phyloP scores from a whole-genome alignment of 345 rosid genomes.

The Eucalyptus tenuipes region DNA sequence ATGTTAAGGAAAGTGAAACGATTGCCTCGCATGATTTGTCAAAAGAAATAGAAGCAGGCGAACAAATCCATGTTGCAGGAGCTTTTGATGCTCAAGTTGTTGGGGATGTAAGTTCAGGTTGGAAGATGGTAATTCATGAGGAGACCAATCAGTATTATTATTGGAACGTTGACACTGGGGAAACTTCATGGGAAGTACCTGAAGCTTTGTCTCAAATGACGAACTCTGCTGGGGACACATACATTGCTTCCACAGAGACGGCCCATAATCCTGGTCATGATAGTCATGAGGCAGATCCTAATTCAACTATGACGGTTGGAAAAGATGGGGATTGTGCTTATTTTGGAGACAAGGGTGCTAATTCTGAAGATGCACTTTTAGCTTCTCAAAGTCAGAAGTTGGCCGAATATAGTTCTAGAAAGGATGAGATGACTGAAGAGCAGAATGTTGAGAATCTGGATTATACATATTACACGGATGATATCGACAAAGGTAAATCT shows the following conservation, averaged over 20 bases:
- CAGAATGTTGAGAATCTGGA: not conserved
- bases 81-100: constrained; percentile 24
- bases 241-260: constrained; percentile 9
- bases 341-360: not conserved
- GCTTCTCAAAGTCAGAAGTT: not conserved
- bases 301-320: constrained; percentile 6
- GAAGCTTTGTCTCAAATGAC: constrained; percentile 29
- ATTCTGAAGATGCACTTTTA: not conserved
- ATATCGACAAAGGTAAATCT: not conserved
- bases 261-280: constrained; percentile 11
- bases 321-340: not conserved
- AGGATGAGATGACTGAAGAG: not conserved
- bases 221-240: constrained; percentile 6
- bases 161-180: constrained; percentile 93
- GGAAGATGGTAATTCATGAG: constrained; percentile 89
- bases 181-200: constrained; percentile 96
- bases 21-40: constrained; percentile 7
- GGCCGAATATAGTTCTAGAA: not conserved
- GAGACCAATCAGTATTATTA: constrained; percentile 84
- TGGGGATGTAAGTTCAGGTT: constrained; percentile 41
- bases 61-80: constrained; percentile 21
- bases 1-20: constrained; percentile 11
- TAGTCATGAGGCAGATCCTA: constrained; percentile 1
- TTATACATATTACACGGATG: not conserved
- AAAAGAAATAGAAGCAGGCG: constrained; percentile 20